phyloP scores from a whole-genome alignment of 331 rosid genomes.

The Saraca asoca region DNA sequence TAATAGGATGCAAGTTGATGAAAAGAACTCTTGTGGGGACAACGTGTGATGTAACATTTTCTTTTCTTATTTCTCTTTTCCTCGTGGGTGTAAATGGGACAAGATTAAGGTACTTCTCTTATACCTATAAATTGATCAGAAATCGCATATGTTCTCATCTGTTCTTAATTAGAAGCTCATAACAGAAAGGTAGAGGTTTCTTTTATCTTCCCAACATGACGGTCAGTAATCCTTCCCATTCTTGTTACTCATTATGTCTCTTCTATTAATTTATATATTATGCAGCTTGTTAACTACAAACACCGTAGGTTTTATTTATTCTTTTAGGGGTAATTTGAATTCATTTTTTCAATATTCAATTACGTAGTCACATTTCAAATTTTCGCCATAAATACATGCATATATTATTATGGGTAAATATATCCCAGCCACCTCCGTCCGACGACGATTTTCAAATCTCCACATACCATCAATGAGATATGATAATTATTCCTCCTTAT shows the following conservation, averaged over 20 bases:
- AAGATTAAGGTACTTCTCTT: background rate
- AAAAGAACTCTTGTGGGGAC: constrained; percentile 34
- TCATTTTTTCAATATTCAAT: no score
- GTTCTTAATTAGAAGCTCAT: constrained; percentile 15
- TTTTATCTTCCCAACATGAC: constrained; percentile 36
- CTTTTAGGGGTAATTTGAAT: no score
- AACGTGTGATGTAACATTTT: constrained; percentile 26
- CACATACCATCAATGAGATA: no score
- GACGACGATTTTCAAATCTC: no score
- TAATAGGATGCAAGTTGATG: constrained; percentile 35
- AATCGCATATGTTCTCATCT: constrained; percentile 1
- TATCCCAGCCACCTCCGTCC: no score
- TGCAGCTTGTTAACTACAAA: background rate
- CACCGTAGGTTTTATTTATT: no score
- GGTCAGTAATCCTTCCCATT: constrained; percentile 29
- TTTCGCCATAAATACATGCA: no score
- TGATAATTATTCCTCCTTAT: no score
- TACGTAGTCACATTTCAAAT: no score
- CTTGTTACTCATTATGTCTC: no score
- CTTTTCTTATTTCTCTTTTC: constrained; percentile 2
- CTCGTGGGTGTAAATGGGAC: no score
- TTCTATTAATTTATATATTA: background rate
- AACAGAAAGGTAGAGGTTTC: constrained; percentile 19
- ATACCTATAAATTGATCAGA: constrained; percentile 33
- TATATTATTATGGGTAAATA: no score